Base-by-base conservation (phyloP, 495 filamentous ascomycete species). In the Trichocladium antarcticum region DNA sequence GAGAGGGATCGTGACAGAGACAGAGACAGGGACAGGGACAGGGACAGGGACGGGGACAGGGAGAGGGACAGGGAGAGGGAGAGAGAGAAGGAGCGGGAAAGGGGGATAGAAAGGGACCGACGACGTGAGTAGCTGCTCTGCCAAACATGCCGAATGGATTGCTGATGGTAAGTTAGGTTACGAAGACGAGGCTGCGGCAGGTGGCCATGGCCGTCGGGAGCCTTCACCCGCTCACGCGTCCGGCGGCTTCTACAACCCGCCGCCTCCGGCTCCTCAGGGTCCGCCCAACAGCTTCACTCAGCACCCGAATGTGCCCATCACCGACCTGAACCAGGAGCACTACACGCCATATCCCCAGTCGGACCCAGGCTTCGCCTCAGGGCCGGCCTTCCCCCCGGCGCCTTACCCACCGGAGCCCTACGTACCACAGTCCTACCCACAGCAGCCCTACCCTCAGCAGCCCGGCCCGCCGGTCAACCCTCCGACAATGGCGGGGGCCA, bases 181-280 rank as follows among this genome's bases (percentile, higher is more conserved):
- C 47, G 67, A 66, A 50, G 67, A 69, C 15, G 67, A 68, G 27
- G 48, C 57, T 17, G 42, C 66, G 5, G 56, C 59, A 28, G 63
- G 67, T 7, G 56, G 56, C 16, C 69, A 67, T 42, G 64, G 68
- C 40, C 50, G 55, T 9, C 68, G 56, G 7, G 42, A 65, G 3
- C 64, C 68, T 20, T 77, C 75, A 0, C 75, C 75, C 19, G 70
- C 73, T 38, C 68, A 68, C 50, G 72, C 74, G 0, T 76, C 74
- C 0, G 74, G 74, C 32, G 75, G 75, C 7, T 71, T 64, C 45
- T 74, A 66, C 54, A 72, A 70, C 55, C 68, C 70, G 37, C 61
- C 64, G 5, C 59, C 57, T 45, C 21, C 50, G 14, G 38, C 34
- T 12, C 22, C 57, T 21, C 41, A 37, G 10, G 16, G 38, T 29